Percentiles rank a stretch among this genome's conserved stretches.
Evolutionary conservation across 1,284 basidiomycete genomes (phyloP).

Genomic region (Ceratobasidium sp.): DNA sequence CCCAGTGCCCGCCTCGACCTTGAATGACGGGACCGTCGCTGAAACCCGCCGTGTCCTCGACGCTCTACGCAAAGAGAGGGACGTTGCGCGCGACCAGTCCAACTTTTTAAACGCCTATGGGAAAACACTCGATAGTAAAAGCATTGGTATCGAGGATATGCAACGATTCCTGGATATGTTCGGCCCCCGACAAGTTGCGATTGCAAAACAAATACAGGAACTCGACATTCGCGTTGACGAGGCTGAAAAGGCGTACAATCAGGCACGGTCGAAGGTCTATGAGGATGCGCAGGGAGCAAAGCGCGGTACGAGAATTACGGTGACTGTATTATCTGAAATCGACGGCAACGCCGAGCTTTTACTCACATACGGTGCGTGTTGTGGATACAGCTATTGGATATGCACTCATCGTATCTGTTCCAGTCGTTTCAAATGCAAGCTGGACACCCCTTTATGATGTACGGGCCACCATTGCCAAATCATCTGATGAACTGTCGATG

Average conservation of each 20-base stretch:
- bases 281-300: conserved; percentile 38
- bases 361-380: conserved; percentile 43
- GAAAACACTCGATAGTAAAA: conserved; percentile 40
- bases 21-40: conserved; percentile 26
- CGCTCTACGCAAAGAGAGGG: conserved; percentile 30
- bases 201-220: conserved; percentile 31
- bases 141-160: conserved; percentile 39
- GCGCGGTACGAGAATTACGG: conserved; percentile 42
- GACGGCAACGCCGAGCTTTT: conserved; percentile 41
- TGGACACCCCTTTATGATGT: conserved; percentile 47
- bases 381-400: neutral
- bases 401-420: neutral
- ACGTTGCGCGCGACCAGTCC: conserved; percentile 37
- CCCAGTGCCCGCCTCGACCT: neutral
- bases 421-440: conserved; percentile 45
- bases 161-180: conserved; percentile 43
- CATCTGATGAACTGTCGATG: conserved; percentile 11
- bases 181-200: conserved; percentile 32
- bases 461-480: conserved; percentile 43
- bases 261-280: conserved; percentile 24
- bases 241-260: conserved; percentile 30
- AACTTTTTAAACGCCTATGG: conserved; percentile 42
- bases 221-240: conserved; percentile 37
- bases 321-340: conserved; percentile 40
- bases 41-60: conserved; percentile 33